phyloP scores from a whole-genome alignment of 2,329 filamentous ascomycete species.

The Cladosporium sphaerospermum region DNA sequence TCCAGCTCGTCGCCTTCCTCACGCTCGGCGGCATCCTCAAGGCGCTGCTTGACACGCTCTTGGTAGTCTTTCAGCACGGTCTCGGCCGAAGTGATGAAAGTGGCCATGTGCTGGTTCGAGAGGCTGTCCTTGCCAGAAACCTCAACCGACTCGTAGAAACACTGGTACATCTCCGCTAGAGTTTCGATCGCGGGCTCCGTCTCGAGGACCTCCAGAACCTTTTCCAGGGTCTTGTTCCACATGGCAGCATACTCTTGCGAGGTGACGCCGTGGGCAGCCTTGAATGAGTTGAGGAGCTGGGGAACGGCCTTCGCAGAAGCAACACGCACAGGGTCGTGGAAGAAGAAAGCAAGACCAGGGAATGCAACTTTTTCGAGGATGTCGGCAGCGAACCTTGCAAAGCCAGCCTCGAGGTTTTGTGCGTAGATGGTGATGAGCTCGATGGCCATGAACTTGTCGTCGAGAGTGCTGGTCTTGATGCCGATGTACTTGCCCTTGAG shows the following conservation, averaged over 20 bases:
- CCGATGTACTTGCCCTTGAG: slow-evolving; percentile 97
- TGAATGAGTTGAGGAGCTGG: slow-evolving; percentile 86
- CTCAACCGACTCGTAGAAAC: slow-evolving; percentile 97
- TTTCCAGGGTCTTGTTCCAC: slow-evolving; percentile 80
- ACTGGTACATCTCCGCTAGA: slow-evolving; percentile 97
- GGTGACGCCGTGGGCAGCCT: slow-evolving; percentile 76
- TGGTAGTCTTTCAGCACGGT: slow-evolving; percentile 91
- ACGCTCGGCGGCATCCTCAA: slow-evolving; percentile 76
- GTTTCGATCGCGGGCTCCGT: slow-evolving; percentile 95
- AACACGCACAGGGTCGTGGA: slow-evolving; percentile 94
- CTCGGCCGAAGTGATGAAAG: slow-evolving; percentile 80
- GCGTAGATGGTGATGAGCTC: slow-evolving; percentile 96
- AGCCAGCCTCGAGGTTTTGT: slow-evolving; percentile 85
- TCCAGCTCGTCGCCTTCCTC: slow-evolving; percentile 71
- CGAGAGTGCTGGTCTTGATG: slow-evolving; percentile 92
- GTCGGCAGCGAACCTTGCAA: slow-evolving; percentile 83
- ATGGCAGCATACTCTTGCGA: slow-evolving; percentile 75
- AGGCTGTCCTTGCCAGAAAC: slow-evolving; percentile 83
- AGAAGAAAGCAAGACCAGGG: slow-evolving; percentile 93
- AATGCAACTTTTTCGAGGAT: slow-evolving; percentile 97
- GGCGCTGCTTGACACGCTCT: slow-evolving; percentile 70
- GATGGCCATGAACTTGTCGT: slow-evolving; percentile 99
- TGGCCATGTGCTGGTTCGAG: slow-evolving; percentile 68
- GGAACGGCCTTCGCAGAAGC: slow-evolving; percentile 93
- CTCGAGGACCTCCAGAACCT: slow-evolving; percentile 85